Base-by-base conservation (phyloP, 1,284 basidiomycete genomes). In the Coniferiporia weirii region DNA sequence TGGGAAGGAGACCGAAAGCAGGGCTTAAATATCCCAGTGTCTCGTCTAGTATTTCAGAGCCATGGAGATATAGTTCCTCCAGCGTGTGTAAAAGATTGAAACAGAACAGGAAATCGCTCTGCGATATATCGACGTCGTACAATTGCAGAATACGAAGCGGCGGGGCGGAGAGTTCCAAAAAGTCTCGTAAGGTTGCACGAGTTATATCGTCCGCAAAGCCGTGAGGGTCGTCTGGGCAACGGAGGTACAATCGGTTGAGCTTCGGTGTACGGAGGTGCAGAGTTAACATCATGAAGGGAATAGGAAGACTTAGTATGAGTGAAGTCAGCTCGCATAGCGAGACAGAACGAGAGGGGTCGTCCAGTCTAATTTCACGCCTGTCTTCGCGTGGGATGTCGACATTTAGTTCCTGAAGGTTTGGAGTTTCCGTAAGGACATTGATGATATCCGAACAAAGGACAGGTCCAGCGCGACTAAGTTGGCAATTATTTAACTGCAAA, bases 11-110 rank as follows among this genome's bases (percentile, higher is more conserved):
- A 3, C 74, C 75, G 10, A 60, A 62, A n/a, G 73, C 71, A 2
- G 77, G 76, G 34, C 70, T 65, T 22, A 86, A 66, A 46, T 69
- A 62, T 9, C 66, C 64, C 7, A 87, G 62, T 27, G 77, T 75
- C n/a, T 70, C 68, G 65, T 84, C 79, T 17, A 79, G 70, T 61
- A 87, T 79, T 44, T 84, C 82, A 59, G 79, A 81, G 64, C 84
- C 82, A 67, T 85, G 84, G 45, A 86, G 70, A 50, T 77, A 76
- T 5, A 87, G 71, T 56, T 79, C 76, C 64, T 75, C 71, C 48
- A 87, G 68, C 15, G 62, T 62, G 6, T 75, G 71, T 15, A 81
- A 68, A 17, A 67, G 61, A 3, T 66, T 60, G 64, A 84, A 76
- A 61, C 72, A 76, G 15, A 67, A 66, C 19, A 69, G 66, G 65